Conservation (phyloP, 805 yeast species). For the Brettanomyces sp. region DNA sequence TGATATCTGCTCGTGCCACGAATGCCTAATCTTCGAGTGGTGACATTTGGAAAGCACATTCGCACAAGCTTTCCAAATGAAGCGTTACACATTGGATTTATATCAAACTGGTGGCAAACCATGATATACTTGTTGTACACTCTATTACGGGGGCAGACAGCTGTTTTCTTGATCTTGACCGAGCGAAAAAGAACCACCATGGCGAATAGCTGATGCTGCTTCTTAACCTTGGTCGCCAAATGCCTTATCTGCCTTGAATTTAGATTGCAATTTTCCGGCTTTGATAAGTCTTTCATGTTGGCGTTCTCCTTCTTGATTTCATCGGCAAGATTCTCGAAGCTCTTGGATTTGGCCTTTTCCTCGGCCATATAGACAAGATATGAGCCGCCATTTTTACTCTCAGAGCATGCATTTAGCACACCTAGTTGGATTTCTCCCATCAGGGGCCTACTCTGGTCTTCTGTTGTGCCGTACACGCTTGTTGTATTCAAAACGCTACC, state of each 20-base stretch:
- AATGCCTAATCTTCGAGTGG: constrained; percentile 72
- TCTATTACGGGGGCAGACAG: constrained; percentile 56
- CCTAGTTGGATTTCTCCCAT: no score
- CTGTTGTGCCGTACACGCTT: no score
- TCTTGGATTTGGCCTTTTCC: no score
- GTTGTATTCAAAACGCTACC: no score
- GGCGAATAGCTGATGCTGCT: constrained; percentile 70
- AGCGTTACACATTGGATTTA: constrained; percentile 62
- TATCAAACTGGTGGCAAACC: constrained; percentile 43
- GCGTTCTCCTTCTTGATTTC: no score
- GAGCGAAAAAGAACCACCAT: constrained; percentile 69
- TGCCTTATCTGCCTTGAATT: constrained; percentile 3
- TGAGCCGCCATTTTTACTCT: no score
- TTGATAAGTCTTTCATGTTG: no score
- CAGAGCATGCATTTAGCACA: no score
- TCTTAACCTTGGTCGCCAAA: constrained; percentile 29
- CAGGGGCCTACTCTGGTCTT: no score
- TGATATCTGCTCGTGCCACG: constrained; percentile 80
- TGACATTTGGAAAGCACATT: constrained; percentile 53
- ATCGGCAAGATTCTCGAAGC: no score
- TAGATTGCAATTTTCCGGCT: no score
- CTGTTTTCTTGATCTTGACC: constrained; percentile 39
- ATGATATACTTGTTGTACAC: constrained; percentile 61
- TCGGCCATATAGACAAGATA: no score
- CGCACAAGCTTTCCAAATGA: constrained; percentile 69